Evolutionary conservation across 352 stramenopile species (phyloP).

Genomic region (Hyaloperonospora arabidopsidis): DNA sequence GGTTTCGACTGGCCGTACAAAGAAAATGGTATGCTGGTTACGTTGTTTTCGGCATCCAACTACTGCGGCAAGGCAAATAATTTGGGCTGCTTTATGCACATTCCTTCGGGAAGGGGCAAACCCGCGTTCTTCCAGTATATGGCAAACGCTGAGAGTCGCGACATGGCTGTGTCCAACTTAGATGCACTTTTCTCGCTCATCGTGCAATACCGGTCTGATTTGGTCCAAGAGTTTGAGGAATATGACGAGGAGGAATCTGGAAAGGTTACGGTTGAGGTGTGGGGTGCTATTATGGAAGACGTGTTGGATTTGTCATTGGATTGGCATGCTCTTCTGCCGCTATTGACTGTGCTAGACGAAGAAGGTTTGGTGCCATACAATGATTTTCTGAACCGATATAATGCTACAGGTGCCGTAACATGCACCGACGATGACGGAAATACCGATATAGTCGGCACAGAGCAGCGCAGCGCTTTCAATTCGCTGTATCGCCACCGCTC

Average conservation of each 20-base stretch:
- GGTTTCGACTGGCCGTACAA: constrained; percentile 77
- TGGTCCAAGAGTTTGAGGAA: constrained; percentile 57
- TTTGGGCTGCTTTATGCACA: constrained; percentile 78
- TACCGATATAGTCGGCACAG: constrained; percentile 37
- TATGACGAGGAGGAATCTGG: constrained; percentile 34
- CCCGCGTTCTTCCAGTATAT: constrained; percentile 86
- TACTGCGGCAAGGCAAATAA: constrained; percentile 84
- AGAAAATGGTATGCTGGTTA: constrained; percentile 81
- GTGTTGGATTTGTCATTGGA: constrained; percentile 71
- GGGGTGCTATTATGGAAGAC: constrained; percentile 70
- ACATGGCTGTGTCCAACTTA: constrained; percentile 76
- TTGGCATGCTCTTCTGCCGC: constrained; percentile 64
- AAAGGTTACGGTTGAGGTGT: constrained; percentile 42
- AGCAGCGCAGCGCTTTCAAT: constrained; percentile 69
- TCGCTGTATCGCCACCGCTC: constrained; percentile 74
- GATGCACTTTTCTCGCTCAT: constrained; percentile 84
- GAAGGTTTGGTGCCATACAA: constrained; percentile 65
- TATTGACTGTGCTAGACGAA: constrained; percentile 63
- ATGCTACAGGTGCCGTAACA: constrained; percentile 36
- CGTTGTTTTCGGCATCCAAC: constrained; percentile 82
- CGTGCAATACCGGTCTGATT: constrained; percentile 56
- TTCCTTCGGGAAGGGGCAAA: constrained; percentile 60
- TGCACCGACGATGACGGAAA: constrained; percentile 18
- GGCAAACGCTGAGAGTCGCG: constrained; percentile 67
- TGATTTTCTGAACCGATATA: constrained; percentile 73